These are phyloP conservation scores for Knoxdaviesia capensis DNA, from an alignment of 2,329 filamentous ascomycete genomes.

Conservation along the genomic window DNA sequence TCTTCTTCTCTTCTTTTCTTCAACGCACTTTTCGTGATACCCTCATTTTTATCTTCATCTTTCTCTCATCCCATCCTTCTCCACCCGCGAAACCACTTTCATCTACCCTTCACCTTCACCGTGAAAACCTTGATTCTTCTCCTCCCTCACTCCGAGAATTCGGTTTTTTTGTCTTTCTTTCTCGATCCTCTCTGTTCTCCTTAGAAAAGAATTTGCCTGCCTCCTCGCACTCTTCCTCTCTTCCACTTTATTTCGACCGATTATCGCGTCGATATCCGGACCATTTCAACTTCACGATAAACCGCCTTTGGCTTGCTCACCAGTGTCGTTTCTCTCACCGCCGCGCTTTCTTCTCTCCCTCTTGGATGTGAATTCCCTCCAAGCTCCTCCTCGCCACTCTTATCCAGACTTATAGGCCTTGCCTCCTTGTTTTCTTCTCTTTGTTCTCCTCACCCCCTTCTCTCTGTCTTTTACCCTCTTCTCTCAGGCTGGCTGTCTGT, in stretches of 20 bases:
- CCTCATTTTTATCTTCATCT: background rate
- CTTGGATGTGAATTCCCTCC: too few species aligned
- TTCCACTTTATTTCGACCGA: background rate
- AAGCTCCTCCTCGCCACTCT: too few species aligned
- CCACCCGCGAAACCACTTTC: background rate
- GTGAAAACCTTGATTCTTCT: background rate
- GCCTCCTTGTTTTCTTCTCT: background rate
- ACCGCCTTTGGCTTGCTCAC: too few species aligned
- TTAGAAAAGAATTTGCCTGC: too few species aligned
- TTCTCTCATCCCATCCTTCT: slow-evolving; percentile 1
- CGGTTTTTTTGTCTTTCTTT: background rate
- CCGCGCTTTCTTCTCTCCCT: too few species aligned
- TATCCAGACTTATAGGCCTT: too few species aligned
- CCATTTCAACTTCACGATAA: too few species aligned
- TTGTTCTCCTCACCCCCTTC: background rate
- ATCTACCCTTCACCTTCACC: background rate
- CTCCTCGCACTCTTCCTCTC: background rate
- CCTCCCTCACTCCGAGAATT: background rate
- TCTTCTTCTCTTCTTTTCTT: slow-evolving; percentile 2
- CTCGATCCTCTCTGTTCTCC: background rate
- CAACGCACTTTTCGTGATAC: background rate
- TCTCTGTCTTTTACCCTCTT: background rate
- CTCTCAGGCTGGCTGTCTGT: background rate
- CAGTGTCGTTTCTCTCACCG: too few species aligned
- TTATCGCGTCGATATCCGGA: background rate